Conservation (phyloP, 371 early-diverging fungal species). For the Mucor piriformis region DNA sequence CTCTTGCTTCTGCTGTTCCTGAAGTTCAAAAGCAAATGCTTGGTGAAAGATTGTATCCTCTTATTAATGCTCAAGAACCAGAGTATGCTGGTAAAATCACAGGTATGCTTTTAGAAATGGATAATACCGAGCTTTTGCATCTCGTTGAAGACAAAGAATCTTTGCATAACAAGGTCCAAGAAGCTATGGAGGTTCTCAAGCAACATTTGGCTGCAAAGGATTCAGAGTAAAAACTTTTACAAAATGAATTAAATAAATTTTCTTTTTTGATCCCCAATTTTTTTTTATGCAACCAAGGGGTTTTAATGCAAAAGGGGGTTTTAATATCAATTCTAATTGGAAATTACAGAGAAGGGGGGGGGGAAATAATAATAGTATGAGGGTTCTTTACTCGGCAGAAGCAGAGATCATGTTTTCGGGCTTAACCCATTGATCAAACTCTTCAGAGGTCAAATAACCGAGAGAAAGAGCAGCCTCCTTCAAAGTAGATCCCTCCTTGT, state of each 20-base stretch:
- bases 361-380: neutral
- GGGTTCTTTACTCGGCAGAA: conserved; percentile 16
- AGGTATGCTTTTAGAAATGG: conserved; percentile 95
- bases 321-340: neutral
- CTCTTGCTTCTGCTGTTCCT: conserved; percentile 68
- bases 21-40: conserved; percentile 85
- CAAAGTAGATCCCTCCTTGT: conserved; percentile 80
- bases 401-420: conserved; percentile 80
- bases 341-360: conserved; percentile 1
- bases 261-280: neutral
- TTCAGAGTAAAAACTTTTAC: neutral
- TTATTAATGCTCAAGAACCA: conserved; percentile 62
- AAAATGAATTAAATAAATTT: neutral
- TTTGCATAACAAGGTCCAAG: conserved; percentile 70
- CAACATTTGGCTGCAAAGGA: conserved; percentile 65
- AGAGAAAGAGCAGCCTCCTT: conserved; percentile 81
- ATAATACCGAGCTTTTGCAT: conserved; percentile 80
- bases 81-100: conserved; percentile 87
- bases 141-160: conserved; percentile 70
- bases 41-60: conserved; percentile 86
- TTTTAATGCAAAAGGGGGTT: neutral
- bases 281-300: neutral
- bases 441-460: conserved; percentile 74
- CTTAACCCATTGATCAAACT: conserved; percentile 85
- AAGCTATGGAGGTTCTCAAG: conserved; percentile 88